These are phyloP conservation scores for Xylaria sp. DNA, from an alignment of 2,329 filamentous ascomycete genomes.

Conservation along the genomic window DNA sequence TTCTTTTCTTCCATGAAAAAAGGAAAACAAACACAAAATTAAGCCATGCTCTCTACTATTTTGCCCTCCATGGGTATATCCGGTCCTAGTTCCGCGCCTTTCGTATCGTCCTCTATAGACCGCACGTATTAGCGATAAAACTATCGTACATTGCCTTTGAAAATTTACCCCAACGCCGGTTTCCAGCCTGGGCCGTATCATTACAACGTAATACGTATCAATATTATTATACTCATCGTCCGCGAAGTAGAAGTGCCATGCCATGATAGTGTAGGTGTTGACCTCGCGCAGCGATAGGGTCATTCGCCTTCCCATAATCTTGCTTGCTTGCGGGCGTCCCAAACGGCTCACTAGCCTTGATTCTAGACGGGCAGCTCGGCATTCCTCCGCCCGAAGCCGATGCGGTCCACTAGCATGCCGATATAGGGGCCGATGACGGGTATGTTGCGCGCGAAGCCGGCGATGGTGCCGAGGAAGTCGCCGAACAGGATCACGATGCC, in stretches of 20 bases:
- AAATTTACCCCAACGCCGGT: conserved; percentile 14
- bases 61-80: conserved; percentile 33
- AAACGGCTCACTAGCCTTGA: not conserved
- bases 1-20: conserved; percentile 34
- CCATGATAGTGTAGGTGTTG: not conserved
- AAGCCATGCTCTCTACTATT: conserved; percentile 25
- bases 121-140: conserved; percentile 16
- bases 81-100: conserved; percentile 23
- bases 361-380: conserved; percentile 78
- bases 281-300: not conserved
- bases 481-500: conserved; percentile 94
- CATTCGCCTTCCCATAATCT: not conserved
- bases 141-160: conserved; percentile 30
- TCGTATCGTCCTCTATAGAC: conserved; percentile 28
- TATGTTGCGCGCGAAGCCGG: conserved; percentile 83
- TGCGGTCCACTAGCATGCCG: conserved; percentile 75
- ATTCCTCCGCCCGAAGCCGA: conserved; percentile 75
- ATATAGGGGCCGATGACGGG: conserved; percentile 90
- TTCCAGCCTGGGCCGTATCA: conserved; percentile 27
- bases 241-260: conserved; percentile 22
- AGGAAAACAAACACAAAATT: conserved; percentile 12
- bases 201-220: conserved; percentile 34
- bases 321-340: not conserved
- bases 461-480: conserved; percentile 94
- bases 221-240: conserved; percentile 24